phyloP scores from a whole-genome alignment of 768 basidiomycete genomes.

The Russula emetica region DNA sequence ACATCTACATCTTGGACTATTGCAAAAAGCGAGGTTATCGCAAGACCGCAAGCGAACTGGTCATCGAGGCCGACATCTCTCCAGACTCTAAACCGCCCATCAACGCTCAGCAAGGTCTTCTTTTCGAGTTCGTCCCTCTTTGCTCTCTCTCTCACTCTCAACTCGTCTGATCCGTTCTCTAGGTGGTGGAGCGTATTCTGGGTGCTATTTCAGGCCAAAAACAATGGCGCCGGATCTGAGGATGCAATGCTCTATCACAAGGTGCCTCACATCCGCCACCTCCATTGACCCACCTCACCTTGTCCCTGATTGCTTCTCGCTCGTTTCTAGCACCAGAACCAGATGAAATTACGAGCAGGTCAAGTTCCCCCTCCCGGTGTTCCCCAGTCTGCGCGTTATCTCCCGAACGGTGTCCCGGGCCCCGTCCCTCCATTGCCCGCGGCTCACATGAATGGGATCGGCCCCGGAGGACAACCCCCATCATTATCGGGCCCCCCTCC shows the following conservation, averaged over 20 bases:
- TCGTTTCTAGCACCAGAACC: slow-evolving; percentile 37
- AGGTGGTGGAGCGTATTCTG: slow-evolving; percentile 92
- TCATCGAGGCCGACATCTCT: slow-evolving; percentile 61
- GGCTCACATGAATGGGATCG: slow-evolving; percentile 34
- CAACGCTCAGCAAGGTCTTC: slow-evolving; percentile 74
- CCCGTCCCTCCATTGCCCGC: slow-evolving; percentile 24
- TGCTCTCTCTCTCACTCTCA: slow-evolving; percentile 5
- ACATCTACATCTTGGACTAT: slow-evolving; percentile 86
- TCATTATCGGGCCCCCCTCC: slow-evolving; percentile 22
- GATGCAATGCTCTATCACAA: slow-evolving; percentile 70
- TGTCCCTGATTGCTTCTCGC: not conserved
- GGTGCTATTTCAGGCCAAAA: slow-evolving; percentile 80
- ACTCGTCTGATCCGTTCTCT: slow-evolving; percentile 22
- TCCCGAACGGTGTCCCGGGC: slow-evolving; percentile 28
- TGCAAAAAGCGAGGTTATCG: slow-evolving; percentile 73
- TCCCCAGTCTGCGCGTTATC: slow-evolving; percentile 27
- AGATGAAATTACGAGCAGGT: slow-evolving; percentile 24
- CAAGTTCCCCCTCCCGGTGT: slow-evolving; percentile 9
- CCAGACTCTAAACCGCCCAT: slow-evolving; percentile 67
- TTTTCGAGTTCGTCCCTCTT: slow-evolving; percentile 63
- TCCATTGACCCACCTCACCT: not conserved
- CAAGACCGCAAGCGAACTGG: slow-evolving; percentile 66
- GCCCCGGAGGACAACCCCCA: slow-evolving; percentile 29
- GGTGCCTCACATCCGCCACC: slow-evolving; percentile 39
- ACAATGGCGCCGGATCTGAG: slow-evolving; percentile 58